phyloP scores from a whole-genome alignment of 371 early-diverging fungal species.

The Catenaria anguillulae region DNA sequence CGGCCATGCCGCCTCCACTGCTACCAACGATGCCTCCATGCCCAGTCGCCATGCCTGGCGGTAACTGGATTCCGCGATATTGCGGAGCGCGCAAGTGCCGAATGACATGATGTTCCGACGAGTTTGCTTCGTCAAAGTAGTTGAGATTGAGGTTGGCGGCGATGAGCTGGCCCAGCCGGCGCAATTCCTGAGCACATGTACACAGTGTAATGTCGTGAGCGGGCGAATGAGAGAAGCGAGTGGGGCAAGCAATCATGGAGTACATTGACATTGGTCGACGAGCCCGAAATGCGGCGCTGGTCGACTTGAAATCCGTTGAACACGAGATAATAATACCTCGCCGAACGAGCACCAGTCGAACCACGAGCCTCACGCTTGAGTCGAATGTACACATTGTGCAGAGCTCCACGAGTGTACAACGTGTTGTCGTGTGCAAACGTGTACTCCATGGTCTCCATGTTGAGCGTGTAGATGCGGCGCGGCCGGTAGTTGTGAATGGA shows the following conservation, averaged over 20 bases:
- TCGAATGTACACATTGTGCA: conserved; percentile 8
- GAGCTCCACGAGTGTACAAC: neutral
- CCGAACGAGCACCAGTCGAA: neutral
- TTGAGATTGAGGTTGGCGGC: conserved; percentile 4
- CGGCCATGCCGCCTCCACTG: too few species aligned
- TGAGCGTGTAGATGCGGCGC: neutral
- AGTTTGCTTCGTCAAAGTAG: conserved; percentile 8
- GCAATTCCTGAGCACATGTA: neutral
- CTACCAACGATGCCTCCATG: too few species aligned
- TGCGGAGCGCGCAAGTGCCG: conserved; percentile 1
- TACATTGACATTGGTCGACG: conserved; percentile 1
- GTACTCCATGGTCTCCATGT: neutral
- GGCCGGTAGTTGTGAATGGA: conserved; percentile 1
- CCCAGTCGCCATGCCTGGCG: too few species aligned
- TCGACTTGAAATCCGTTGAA: conserved; percentile 6
- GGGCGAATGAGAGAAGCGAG: too few species aligned
- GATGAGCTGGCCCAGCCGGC: conserved; percentile 5
- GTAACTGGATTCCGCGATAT: too few species aligned
- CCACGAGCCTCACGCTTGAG: neutral
- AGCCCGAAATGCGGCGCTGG: conserved; percentile 2
- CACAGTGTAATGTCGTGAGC: neutral
- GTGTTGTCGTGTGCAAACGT: neutral
- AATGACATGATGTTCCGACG: conserved; percentile 4
- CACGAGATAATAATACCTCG: neutral
- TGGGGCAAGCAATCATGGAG: neutral